These are phyloP conservation scores for Pyrrhoderma noxium DNA, from an alignment of 1,284 basidiomycete genomes.

Conservation along the genomic window DNA sequence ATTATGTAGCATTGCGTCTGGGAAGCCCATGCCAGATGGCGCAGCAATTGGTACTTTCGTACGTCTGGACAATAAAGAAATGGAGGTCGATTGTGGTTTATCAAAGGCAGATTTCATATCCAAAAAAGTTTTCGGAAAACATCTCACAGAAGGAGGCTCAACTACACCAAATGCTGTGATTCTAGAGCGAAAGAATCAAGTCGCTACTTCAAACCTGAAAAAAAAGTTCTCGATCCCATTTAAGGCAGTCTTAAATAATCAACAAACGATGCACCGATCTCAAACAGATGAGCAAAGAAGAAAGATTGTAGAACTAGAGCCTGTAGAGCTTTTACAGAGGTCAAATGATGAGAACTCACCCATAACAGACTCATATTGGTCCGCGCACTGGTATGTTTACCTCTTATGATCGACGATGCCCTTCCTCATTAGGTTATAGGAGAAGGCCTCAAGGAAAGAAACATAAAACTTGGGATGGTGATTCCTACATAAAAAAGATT, in stretches of 20 bases:
- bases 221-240: conserved; percentile 40
- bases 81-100: conserved; percentile 58
- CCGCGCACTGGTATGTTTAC: conserved; percentile 53
- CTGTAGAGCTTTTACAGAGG: conserved; percentile 30
- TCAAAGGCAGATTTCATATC: conserved; percentile 53
- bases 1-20: conserved; percentile 32
- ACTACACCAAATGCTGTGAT: conserved; percentile 21
- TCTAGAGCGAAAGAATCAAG: conserved; percentile 13
- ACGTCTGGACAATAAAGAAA: conserved; percentile 58
- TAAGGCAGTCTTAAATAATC: conserved; percentile 28
- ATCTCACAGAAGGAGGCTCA: conserved; percentile 21
- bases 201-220: conserved; percentile 21
- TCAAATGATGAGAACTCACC: neutral
- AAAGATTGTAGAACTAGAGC: conserved; percentile 34
- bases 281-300: conserved; percentile 18
- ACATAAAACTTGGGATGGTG: conserved; percentile 87
- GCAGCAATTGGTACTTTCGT: conserved; percentile 48
- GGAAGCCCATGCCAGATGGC: conserved; percentile 32
- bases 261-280: conserved; percentile 25
- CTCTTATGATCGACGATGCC: conserved; percentile 13
- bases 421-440: conserved; percentile 34
- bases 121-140: conserved; percentile 51
- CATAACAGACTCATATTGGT: conserved; percentile 43
- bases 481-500: conserved; percentile 50
- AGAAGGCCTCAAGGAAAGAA: conserved; percentile 73